Evolutionary conservation across 192 early-diverging fungal genomes (phyloP).

Genomic region (Gamsiella multidivaricata): DNA sequence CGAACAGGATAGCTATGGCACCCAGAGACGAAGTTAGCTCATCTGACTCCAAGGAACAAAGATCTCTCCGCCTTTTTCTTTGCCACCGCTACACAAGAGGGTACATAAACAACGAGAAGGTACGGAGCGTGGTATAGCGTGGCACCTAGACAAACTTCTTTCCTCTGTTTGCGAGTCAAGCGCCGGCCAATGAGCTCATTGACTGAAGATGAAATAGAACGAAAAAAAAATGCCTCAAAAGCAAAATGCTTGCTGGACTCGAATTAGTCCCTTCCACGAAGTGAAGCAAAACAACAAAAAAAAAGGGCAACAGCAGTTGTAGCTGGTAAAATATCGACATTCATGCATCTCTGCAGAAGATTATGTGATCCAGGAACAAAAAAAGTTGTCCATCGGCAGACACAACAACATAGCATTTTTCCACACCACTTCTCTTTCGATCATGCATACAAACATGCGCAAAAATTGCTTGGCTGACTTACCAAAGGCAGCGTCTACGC

Average conservation of each 20-base stretch:
- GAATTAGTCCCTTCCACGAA: neutral
- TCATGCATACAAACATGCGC: neutral
- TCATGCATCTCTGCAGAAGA: neutral
- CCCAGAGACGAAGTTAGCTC: neutral
- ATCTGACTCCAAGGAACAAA: neutral
- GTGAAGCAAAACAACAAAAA: neutral
- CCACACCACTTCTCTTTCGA: neutral
- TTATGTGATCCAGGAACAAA: constrained; percentile 9
- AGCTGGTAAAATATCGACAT: neutral
- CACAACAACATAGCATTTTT: neutral
- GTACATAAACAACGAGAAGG: neutral
- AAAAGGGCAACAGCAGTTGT: neutral
- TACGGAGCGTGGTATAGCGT: neutral
- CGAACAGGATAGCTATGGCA: constrained; percentile 32
- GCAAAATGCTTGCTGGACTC: constrained; percentile 13
- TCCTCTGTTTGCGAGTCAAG: neutral
- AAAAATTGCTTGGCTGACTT: constrained; percentile 10
- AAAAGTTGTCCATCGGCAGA: too few species aligned
- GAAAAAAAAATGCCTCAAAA: constrained; percentile 20
- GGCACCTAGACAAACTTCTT: constrained; percentile 1
- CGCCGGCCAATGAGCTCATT: constrained; percentile 21
- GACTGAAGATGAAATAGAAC: constrained; percentile 15
- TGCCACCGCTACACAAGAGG: too few species aligned
- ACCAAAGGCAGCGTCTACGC: constrained; percentile 53
- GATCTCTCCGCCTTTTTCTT: too few species aligned